Evolutionary conservation across 108 stramenopile species (phyloP).

Genomic region (Fragilariopsis cylindrus): DNA sequence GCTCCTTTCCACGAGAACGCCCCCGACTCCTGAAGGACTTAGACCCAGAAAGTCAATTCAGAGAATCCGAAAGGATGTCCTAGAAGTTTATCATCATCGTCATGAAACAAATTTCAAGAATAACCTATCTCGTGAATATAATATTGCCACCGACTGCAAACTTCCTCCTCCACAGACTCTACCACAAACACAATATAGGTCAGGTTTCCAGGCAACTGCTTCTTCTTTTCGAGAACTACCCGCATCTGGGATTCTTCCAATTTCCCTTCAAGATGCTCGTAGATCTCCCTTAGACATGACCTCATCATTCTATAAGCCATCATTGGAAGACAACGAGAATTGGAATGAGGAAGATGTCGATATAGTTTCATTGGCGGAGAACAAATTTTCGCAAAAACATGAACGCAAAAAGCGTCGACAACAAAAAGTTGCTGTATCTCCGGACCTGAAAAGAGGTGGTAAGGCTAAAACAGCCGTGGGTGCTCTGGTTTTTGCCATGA

Average conservation of each 20-base stretch:
- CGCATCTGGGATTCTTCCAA: neutral
- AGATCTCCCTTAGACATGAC: neutral
- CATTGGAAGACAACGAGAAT: neutral
- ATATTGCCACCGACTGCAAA: too few species aligned
- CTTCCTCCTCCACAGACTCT: neutral
- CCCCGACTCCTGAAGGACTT: conserved; percentile 41
- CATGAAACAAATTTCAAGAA: neutral
- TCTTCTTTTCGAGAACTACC: neutral
- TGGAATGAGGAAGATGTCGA: neutral
- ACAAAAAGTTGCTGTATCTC: conserved; percentile 31
- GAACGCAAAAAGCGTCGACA: neutral
- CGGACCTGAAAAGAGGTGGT: conserved; percentile 27
- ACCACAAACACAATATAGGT: neutral
- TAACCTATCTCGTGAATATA: neutral
- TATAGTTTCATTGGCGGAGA: neutral
- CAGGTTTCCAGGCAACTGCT: neutral
- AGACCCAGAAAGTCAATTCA: conserved; percentile 25
- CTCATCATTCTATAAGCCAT: conserved; percentile 7
- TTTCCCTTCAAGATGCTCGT: neutral
- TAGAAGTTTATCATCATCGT: neutral
- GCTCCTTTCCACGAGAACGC: neutral
- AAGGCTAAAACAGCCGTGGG: conserved; percentile 44
- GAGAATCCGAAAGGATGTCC: conserved; percentile 30
- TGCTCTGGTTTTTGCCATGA: conserved; percentile 27
- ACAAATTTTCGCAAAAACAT: neutral